phyloP scores from a whole-genome alignment of 371 early-diverging fungal genomes.

The Mortierella sp. region DNA sequence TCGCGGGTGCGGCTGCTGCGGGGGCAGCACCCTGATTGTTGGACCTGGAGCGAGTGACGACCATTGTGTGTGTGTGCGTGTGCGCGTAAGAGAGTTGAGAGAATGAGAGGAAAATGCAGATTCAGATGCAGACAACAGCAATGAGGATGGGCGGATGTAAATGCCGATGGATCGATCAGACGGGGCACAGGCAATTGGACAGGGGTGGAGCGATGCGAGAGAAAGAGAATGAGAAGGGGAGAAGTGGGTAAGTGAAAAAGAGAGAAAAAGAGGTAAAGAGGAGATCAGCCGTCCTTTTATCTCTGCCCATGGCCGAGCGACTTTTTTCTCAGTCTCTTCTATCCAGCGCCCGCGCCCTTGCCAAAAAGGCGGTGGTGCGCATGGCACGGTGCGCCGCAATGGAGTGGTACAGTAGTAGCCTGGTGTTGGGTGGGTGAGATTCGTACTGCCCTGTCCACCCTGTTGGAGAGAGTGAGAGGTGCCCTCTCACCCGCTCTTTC shows the following conservation, averaged over 20 bases:
- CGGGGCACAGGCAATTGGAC: not conserved
- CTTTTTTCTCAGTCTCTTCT: not conserved
- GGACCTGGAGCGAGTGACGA: constrained; percentile 42
- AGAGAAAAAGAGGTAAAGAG: not conserved
- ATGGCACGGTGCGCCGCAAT: no score
- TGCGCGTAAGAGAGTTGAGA: not conserved
- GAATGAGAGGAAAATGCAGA: not conserved
- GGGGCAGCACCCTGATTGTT: constrained; percentile 19
- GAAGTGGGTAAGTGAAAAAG: not conserved
- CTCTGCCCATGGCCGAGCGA: no score
- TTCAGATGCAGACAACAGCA: not conserved
- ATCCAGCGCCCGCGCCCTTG: not conserved
- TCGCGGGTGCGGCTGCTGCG: constrained; percentile 9
- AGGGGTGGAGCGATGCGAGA: not conserved
- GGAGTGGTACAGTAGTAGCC: no score
- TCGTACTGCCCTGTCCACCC: no score
- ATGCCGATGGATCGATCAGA: not conserved
- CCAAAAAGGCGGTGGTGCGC: no score
- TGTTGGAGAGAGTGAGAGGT: no score
- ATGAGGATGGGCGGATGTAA: not conserved
- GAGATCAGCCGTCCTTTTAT: not conserved
- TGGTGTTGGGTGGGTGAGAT: no score
- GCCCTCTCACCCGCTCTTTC: no score
- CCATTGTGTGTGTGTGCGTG: constrained; percentile 19
- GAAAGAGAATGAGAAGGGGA: no score